A percentile compares a stretch with the other conserved stretches of the same genome.
Conservation (phyloP, 2,329 filamentous ascomycete genomes). For the Tricladium varicosporioides region DNA sequence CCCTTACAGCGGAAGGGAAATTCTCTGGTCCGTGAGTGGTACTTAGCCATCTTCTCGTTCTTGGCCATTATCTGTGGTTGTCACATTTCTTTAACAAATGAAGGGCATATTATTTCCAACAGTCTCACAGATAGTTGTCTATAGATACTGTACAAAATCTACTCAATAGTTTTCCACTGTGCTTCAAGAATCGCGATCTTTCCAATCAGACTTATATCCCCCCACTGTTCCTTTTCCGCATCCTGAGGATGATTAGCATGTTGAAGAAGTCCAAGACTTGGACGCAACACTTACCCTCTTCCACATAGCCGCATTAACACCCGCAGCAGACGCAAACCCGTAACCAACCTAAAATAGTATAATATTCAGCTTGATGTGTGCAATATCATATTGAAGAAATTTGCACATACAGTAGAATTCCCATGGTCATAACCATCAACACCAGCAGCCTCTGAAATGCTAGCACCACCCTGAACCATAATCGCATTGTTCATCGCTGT, state of each 20-base stretch:
- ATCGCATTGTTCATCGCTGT: neutral
- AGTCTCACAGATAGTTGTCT: too few species aligned
- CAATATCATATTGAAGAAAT: neutral
- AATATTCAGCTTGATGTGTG: neutral
- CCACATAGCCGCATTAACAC: conserved; percentile 3
- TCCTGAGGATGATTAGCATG: neutral
- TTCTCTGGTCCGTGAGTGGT: too few species aligned
- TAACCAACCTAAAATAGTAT: neutral
- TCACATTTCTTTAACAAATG: too few species aligned
- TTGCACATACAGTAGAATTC: conserved; percentile 1
- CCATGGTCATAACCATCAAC: conserved; percentile 4
- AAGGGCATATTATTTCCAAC: too few species aligned
- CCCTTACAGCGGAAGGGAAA: too few species aligned
- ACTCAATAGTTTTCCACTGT: conserved; percentile 4
- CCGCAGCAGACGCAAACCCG: conserved; percentile 1
- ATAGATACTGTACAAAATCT: neutral
- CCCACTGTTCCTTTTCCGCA: conserved; percentile 3
- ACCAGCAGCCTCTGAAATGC: neutral
- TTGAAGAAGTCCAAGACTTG: too few species aligned
- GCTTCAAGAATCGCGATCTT: neutral
- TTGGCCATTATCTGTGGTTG: too few species aligned
- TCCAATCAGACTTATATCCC: neutral
- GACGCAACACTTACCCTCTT: neutral
- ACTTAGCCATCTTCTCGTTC: too few species aligned
- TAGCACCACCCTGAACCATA: neutral